Base-by-base conservation (phyloP, 2,329 filamentous ascomycete species). In the Aureobasidium sp. region DNA sequence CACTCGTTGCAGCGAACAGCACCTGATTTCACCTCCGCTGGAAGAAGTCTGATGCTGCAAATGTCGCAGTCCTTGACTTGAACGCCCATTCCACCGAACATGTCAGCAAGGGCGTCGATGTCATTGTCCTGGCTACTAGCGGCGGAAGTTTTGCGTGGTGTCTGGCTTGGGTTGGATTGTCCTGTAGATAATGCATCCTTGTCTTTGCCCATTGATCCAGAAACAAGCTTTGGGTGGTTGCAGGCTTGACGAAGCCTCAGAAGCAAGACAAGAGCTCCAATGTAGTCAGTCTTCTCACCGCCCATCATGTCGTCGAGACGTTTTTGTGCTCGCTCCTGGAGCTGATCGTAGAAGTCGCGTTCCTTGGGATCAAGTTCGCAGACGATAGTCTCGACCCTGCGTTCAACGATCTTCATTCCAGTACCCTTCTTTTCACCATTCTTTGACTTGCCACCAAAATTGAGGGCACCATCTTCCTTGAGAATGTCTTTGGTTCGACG, bases 401-500 rank as follows among this genome's bases (percentile, higher is more conserved):
- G 87, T 72, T 92, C 90, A 1, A 92, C 94, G 63, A 97, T 93
- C 73, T 91, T 90, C 79, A 99, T 97, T 1, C 86, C 86, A 0
- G 84, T 83, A 1, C 83, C 82, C 62, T 76, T 75, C 64, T 75
- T 72, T 54, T 78, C 77, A 15, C 83, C 84, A 5, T 81, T 79
- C 53, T 82, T 78, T 0, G 74, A 74, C 71, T 90, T 89, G 58
- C 88, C 86, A 41, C 89, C 89, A 30, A 89, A 87, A 63, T 89
- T 89, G 21, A 95, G 78, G 0, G 90, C 90, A 11, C 90, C 90
- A 11, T 90, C 90, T 67, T 91, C 83, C 75, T 94, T 96, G 64
- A 99, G 78, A n/a, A 99, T 90, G 27, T 96, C 91, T 75, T 99
- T 99, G 9, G 92, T 97, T 45, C 94, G 86, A n/a, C 94, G 87